These are phyloP conservation scores for Multifurca ochricompacta DNA, from an alignment of 768 basidiomycete species.

Conservation along the genomic window DNA sequence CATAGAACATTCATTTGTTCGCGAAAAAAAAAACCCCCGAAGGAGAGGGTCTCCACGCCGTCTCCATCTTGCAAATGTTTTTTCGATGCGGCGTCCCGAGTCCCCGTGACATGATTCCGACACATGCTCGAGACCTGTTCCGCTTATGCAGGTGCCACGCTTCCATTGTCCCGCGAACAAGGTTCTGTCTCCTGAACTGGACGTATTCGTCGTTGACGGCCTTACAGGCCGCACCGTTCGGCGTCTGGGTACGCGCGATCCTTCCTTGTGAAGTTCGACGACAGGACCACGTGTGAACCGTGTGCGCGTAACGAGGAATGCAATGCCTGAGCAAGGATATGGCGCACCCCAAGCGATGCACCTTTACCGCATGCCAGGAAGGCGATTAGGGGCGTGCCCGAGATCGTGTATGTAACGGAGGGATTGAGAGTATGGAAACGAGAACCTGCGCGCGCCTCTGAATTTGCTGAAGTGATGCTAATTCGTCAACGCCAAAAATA, in stretches of 20 bases:
- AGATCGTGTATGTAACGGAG: background rate
- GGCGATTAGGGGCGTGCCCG: background rate
- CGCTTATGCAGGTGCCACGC: background rate
- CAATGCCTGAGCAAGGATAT: background rate
- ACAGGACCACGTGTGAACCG: background rate
- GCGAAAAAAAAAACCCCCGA: too few species aligned
- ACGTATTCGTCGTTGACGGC: background rate
- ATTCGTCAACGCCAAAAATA: too few species aligned
- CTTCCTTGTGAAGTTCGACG: background rate
- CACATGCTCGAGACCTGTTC: background rate
- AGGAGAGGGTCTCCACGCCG: background rate
- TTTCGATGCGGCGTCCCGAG: background rate
- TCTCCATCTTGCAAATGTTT: background rate
- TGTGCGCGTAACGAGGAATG: background rate
- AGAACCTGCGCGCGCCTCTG: background rate
- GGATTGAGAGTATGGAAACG: background rate
- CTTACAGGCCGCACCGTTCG: background rate
- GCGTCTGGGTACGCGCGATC: background rate
- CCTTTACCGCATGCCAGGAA: background rate
- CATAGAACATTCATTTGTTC: too few species aligned
- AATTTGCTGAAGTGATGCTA: too few species aligned
- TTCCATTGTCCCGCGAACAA: background rate
- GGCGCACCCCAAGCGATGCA: background rate
- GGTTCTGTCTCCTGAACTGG: background rate
- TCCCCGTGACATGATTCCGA: background rate